Conservation (phyloP, 495 filamentous ascomycete genomes). For the Talaromyces thailandensis region DNA sequence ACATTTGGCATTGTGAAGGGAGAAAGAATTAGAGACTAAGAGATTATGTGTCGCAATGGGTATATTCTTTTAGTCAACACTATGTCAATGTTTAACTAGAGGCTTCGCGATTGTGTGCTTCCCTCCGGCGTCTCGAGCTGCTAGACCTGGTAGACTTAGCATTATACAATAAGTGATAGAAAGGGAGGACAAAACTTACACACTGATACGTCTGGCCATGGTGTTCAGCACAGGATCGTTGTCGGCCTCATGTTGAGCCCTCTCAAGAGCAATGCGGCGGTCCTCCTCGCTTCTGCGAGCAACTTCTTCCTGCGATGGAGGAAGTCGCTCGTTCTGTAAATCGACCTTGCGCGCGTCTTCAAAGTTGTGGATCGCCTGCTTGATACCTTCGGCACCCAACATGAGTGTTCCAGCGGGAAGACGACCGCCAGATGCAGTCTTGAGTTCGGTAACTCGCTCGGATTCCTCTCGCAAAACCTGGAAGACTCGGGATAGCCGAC, state of each 20-base stretch:
- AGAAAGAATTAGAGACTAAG: background rate
- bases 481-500: conserved; percentile 94
- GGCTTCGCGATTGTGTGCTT: conserved; percentile 3
- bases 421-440: conserved; percentile 89
- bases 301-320: conserved; percentile 89
- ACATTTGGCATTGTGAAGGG: background rate
- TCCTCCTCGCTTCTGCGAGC: conserved; percentile 68
- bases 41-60: background rate
- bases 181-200: conserved; percentile 63
- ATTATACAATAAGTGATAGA: background rate
- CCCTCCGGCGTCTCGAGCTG: conserved; percentile 23
- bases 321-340: conserved; percentile 89
- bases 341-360: conserved; percentile 98
- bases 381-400: conserved; percentile 96
- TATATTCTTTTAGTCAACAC: background rate
- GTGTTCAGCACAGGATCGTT: conserved; percentile 79
- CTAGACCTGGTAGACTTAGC: conserved; percentile 23
- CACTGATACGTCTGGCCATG: conserved; percentile 86
- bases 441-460: conserved; percentile 92
- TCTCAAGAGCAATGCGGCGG: conserved; percentile 70
- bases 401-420: conserved; percentile 93
- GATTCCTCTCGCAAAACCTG: conserved; percentile 97
- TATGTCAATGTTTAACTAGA: background rate
- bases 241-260: conserved; percentile 77
- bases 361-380: conserved; percentile 95